Base-by-base conservation (phyloP, 306 rosid species). In the Nissolia schottii region DNA sequence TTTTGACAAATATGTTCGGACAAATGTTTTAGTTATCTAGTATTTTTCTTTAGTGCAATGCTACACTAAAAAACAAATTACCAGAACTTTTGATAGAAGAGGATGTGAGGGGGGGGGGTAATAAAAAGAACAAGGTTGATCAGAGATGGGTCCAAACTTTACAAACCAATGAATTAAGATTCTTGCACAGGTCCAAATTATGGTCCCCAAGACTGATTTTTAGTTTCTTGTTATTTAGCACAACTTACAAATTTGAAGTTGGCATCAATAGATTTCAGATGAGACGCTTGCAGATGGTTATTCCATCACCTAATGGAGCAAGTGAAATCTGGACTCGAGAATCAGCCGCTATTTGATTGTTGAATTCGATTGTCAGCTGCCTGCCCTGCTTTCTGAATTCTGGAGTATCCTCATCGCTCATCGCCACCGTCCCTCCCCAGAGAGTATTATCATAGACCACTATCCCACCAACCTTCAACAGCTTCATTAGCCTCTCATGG, bases 361-460 rank as follows among this genome's bases (percentile, higher is more conserved):
- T 73, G 41, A 73, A 73, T 59, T 59, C 63, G 15, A 61, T 25
- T 15, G 63, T 15, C n/a, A 15, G 14, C 0, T 19, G 4, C 11
- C 51, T 43, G 48, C 49, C 53, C 1, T 24, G 35, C 24, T 10
- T 40, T 10, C 2, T 9, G 0, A 4, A 1, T 9, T 4, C 32
- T 8, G 71, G 32, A 34, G 64, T 38, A 3, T 3, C 31, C 19
- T 62, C 7, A 48, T 62, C 78, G 24, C 40, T 28, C 64, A 10
- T 49, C 2, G 64, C 78, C 23, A 74, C 78, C 35, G 55, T 48
- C 25, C 78, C 71, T 35, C 63, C 71, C 78, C 64, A 74, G 7
- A 74, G 64, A 0, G 78, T 50, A 43, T 74, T 74, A 62, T 74
- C 78, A 38, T 62, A 62, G 5, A 23, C 61, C 3, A 74, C 22